phyloP scores from a whole-genome alignment of 306 rosid species.

The Pterocarpus macrocarpus region DNA sequence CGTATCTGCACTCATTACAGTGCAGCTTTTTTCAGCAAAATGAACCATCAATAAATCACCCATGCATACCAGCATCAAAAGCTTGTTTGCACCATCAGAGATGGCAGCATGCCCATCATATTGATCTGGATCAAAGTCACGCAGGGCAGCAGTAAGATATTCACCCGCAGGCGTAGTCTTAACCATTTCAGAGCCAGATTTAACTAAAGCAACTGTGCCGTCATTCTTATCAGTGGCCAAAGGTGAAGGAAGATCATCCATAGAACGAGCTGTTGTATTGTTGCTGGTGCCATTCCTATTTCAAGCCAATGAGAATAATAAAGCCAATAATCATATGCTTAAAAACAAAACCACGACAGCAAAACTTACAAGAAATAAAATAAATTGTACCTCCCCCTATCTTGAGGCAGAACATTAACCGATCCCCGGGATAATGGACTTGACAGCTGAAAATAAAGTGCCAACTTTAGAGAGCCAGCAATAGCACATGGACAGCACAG shows the following conservation, averaged over 20 bases:
- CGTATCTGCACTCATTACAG: conserved; percentile 22
- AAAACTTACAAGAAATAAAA: conserved; percentile 38
- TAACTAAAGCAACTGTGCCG: conserved; percentile 88
- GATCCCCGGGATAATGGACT: conserved; percentile 70
- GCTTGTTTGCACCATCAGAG: conserved; percentile 98
- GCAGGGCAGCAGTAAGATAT: conserved; percentile 94
- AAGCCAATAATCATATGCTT: conserved; percentile 31
- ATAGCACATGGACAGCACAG: conserved; percentile 36
- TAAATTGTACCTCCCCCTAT: conserved; percentile 62
- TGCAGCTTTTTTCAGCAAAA: conserved; percentile 29
- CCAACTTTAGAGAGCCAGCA: conserved; percentile 47
- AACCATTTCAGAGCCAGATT: conserved; percentile 71
- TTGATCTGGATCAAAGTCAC: conserved; percentile 94
- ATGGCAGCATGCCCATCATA: conserved; percentile 97
- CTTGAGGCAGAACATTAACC: conserved; percentile 72
- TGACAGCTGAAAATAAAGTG: conserved; percentile 66
- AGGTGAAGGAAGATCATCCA: conserved; percentile 73
- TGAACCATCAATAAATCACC: conserved; percentile 31
- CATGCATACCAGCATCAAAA: conserved; percentile 93
- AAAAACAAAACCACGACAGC: conserved; percentile 29
- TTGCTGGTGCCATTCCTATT: conserved; percentile 67
- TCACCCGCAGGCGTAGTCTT: conserved; percentile 98
- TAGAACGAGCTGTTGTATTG: conserved; percentile 56
- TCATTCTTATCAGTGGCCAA: conserved; percentile 68
- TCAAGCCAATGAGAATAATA: conserved; percentile 50